A percentile compares a stretch with the other conserved stretches of the same genome.
These are phyloP conservation scores for Metschnikowia vanudenii DNA, from an alignment of 805 yeast genomes.

Conservation along the genomic window DNA sequence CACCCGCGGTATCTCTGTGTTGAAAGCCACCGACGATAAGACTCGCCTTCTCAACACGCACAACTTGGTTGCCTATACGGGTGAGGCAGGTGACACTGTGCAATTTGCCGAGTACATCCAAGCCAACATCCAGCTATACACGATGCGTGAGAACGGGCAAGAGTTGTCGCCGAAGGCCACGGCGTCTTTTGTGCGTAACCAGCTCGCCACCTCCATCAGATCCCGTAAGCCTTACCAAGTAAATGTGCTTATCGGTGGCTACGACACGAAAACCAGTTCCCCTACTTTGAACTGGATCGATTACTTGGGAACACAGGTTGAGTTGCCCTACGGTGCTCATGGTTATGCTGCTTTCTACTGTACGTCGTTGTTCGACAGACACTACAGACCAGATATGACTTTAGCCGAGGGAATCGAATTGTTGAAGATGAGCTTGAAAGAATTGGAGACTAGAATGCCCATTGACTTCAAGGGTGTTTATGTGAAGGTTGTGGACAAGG, in stretches of 20 bases:
- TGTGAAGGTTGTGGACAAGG: constrained; percentile 64
- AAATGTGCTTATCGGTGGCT: constrained; percentile 85
- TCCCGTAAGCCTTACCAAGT: constrained; percentile 93
- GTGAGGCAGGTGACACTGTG: constrained; percentile 95
- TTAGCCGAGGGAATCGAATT: constrained; percentile 76
- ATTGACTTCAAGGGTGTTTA: constrained; percentile 88
- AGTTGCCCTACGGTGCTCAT: constrained; percentile 94
- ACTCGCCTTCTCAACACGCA: constrained; percentile 72
- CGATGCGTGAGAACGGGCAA: constrained; percentile 73
- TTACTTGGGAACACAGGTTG: constrained; percentile 87
- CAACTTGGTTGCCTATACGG: constrained; percentile 83
- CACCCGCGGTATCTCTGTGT: constrained; percentile 82
- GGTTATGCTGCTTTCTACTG: constrained; percentile 98
- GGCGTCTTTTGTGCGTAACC: constrained; percentile 83
- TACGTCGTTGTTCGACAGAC: constrained; percentile 84
- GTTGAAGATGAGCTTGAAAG: constrained; percentile 69
- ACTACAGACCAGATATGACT: constrained; percentile 74
- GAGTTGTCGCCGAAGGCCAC: constrained; percentile 85
- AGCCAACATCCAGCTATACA: constrained; percentile 85
- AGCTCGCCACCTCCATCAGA: constrained; percentile 83
- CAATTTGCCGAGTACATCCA: constrained; percentile 93
- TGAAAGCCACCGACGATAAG: constrained; percentile 78
- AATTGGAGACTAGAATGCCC: constrained; percentile 82
- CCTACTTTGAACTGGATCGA: constrained; percentile 87
- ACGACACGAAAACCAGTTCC: constrained; percentile 53